phyloP scores from a whole-genome alignment of 306 rosid species.

The Rosa multiflora region DNA sequence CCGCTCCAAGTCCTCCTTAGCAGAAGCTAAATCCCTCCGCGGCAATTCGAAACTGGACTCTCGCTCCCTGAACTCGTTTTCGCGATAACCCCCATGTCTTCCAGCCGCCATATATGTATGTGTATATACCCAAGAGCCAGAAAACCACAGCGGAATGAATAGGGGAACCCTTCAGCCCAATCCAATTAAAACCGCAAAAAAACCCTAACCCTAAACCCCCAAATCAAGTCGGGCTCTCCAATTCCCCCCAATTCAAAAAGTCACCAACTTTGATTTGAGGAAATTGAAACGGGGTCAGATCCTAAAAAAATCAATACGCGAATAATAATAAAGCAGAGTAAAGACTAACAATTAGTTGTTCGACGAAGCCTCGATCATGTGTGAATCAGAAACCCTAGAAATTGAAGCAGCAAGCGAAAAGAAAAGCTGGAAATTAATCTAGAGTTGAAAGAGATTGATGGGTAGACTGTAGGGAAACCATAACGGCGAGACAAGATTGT shows the following conservation, averaged over 20 bases:
- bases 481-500: background rate
- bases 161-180: slow-evolving; percentile 25
- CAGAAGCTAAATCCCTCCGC: slow-evolving; percentile 28
- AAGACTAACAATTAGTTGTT: slow-evolving; percentile 3
- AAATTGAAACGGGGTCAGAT: slow-evolving; percentile 28
- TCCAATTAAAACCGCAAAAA: slow-evolving; percentile 19
- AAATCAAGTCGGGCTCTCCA: background rate
- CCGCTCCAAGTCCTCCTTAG: slow-evolving; percentile 6
- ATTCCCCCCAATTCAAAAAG: slow-evolving; percentile 4
- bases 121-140: slow-evolving; percentile 5
- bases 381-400: slow-evolving; percentile 44
- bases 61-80: slow-evolving; percentile 66
- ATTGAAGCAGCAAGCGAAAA: slow-evolving; percentile 7
- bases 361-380: background rate
- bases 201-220: slow-evolving; percentile 43
- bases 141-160: slow-evolving; percentile 14
- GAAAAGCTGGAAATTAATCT: slow-evolving; percentile 14
- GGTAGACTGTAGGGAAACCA: slow-evolving; percentile 1
- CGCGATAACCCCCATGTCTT: slow-evolving; percentile 76
- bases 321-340: slow-evolving; percentile 5
- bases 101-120: slow-evolving; percentile 81
- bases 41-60: slow-evolving; percentile 62
- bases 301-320: slow-evolving; percentile 17
- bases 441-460: slow-evolving; percentile 16
- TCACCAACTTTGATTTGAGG: background rate